Percentiles rank a stretch among this genome's conserved stretches.
These are phyloP conservation scores for Lecanicillium sp. DNA, from an alignment of 2,329 filamentous ascomycete genomes.

Conservation along the genomic window DNA sequence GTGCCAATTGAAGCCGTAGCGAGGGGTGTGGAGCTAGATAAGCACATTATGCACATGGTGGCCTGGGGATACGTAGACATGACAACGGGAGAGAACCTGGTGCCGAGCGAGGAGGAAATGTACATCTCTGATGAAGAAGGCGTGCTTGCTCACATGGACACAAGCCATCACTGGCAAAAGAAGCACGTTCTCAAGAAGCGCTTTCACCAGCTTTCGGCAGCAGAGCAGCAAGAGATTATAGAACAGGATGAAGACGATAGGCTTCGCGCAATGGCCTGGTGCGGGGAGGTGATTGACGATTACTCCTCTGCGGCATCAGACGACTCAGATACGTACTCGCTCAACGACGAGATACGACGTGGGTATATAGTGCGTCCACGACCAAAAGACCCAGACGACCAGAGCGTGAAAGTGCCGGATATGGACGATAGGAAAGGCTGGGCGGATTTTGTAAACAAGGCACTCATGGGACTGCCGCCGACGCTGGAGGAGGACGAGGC, in stretches of 20 bases:
- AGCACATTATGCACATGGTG: conserved; percentile 47
- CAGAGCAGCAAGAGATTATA: conserved; percentile 29
- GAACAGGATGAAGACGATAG: conserved; percentile 25
- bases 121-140: conserved; percentile 41
- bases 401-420: conserved; percentile 10
- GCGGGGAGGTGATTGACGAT: conserved; percentile 14
- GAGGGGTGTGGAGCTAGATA: conserved; percentile 44
- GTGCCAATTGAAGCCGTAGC: conserved; percentile 46
- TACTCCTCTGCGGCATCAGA: conserved; percentile 1
- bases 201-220: conserved; percentile 28
- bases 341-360: conserved; percentile 24
- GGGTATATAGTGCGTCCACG: conserved; percentile 21
- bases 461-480: conserved; percentile 14
- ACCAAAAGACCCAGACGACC: conserved; percentile 5
- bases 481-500: conserved; percentile 17
- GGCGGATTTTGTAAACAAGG: conserved; percentile 18
- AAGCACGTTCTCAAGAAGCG: conserved; percentile 37
- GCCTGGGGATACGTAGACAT: conserved; percentile 55
- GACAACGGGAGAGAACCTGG: conserved; percentile 39
- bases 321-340: conserved; percentile 8
- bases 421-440: conserved; percentile 15
- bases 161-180: conserved; percentile 30
- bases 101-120: conserved; percentile 40
- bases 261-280: conserved; percentile 26
- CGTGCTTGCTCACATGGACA: conserved; percentile 22